Conservation (phyloP, 1,284 basidiomycete species). For the Marasmius oreades region DNA sequence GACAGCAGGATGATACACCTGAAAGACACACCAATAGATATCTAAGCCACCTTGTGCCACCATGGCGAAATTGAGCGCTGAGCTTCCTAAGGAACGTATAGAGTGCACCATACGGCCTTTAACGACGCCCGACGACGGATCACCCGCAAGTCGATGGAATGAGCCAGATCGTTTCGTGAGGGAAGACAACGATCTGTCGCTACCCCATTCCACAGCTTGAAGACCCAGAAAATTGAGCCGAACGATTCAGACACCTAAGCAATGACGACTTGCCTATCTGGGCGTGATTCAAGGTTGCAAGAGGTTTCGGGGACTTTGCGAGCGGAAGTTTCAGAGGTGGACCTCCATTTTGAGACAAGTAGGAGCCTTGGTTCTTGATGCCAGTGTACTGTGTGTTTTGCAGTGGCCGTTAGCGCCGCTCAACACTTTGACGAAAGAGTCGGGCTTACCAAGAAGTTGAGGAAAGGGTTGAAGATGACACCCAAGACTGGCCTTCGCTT, state of each 20-base stretch:
- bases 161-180: slow-evolving; percentile 67
- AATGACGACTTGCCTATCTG: slow-evolving; percentile 52
- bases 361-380: slow-evolving; percentile 77
- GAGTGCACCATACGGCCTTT: slow-evolving; percentile 89
- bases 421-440: neutral
- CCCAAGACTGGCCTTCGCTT: slow-evolving; percentile 80
- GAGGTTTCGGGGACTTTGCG: slow-evolving; percentile 56
- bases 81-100: slow-evolving; percentile 79
- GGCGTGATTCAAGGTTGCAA: slow-evolving; percentile 76
- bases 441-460: slow-evolving; percentile 66
- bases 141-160: slow-evolving; percentile 77
- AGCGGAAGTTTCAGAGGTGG: slow-evolving; percentile 71
- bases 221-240: neutral
- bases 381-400: slow-evolving; percentile 66
- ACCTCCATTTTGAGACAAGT: slow-evolving; percentile 54
- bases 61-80: slow-evolving; percentile 79
- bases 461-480: slow-evolving; percentile 91
- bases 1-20: neutral
- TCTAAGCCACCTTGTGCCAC: slow-evolving; percentile 86
- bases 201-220: slow-evolving; percentile 88
- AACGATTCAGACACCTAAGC: neutral
- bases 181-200: slow-evolving; percentile 62
- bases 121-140: slow-evolving; percentile 57
- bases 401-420: neutral
- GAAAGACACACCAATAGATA: slow-evolving; percentile 65